Evolutionary conservation across 352 stramenopile genomes (phyloP).

Genomic region (Thalassiosira mediterranea): DNA sequence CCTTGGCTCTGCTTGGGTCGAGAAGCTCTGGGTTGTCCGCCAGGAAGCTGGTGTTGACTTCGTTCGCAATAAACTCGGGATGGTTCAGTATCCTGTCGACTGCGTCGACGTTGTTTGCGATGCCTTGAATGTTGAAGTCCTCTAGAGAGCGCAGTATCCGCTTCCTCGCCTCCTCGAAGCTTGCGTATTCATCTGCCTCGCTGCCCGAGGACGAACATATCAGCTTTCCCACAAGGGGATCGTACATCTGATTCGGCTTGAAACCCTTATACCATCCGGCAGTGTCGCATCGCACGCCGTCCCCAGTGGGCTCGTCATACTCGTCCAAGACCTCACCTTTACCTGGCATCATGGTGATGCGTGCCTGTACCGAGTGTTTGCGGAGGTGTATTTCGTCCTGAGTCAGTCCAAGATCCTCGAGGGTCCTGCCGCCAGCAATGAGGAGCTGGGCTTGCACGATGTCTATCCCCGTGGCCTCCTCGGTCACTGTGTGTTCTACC

Average conservation of each 20-base stretch:
- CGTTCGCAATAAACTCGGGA: constrained; percentile 41
- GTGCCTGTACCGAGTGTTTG: constrained; percentile 49
- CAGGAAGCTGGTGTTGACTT: constrained; percentile 50
- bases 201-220: constrained; percentile 46
- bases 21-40: constrained; percentile 46
- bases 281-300: constrained; percentile 46
- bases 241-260: constrained; percentile 61
- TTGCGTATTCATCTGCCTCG: constrained; percentile 23
- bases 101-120: constrained; percentile 54
- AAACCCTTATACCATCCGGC: constrained; percentile 53
- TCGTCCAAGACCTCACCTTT: constrained; percentile 40
- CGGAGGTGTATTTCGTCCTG: constrained; percentile 90
- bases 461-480: constrained; percentile 87
- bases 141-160: constrained; percentile 29
- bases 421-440: constrained; percentile 88
- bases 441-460: constrained; percentile 94
- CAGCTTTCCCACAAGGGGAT: constrained; percentile 55
- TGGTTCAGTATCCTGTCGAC: constrained; percentile 54
- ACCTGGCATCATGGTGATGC: constrained; percentile 63
- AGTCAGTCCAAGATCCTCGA: constrained; percentile 90
- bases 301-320: constrained; percentile 44
- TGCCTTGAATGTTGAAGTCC: constrained; percentile 45
- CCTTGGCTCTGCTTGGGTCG: constrained; percentile 39
- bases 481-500: constrained; percentile 86
- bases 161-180: constrained; percentile 38